These are phyloP conservation scores for Avicennia marina DNA, from an alignment of 257 asterid species.

Conservation along the genomic window DNA sequence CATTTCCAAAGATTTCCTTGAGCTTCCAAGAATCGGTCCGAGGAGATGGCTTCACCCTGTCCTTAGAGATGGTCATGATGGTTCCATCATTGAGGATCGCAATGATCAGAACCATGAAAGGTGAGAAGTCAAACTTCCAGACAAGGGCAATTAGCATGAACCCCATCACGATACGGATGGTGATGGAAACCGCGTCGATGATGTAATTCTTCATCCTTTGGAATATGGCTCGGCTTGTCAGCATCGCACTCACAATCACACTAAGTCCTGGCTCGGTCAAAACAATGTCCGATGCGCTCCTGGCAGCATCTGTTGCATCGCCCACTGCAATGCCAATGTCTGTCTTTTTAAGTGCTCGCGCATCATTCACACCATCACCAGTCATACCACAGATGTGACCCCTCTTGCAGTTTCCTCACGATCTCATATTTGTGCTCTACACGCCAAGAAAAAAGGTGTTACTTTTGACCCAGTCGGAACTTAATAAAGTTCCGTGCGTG, in stretches of 20 bases:
- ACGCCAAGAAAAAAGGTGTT: not conserved
- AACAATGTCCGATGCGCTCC: conserved; percentile 85
- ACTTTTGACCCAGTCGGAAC: not conserved
- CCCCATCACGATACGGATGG: conserved; percentile 52
- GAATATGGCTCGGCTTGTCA: conserved; percentile 84
- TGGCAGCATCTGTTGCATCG: conserved; percentile 81
- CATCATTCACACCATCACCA: conserved; percentile 89
- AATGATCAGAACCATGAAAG: conserved; percentile 54
- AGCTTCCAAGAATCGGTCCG: conserved; percentile 56
- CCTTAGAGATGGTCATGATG: conserved; percentile 62
- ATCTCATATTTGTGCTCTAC: conserved; percentile 85
- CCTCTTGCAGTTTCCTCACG: conserved; percentile 69
- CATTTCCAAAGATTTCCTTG: conserved; percentile 53
- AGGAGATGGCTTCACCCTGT: conserved; percentile 58
- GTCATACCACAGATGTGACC: conserved; percentile 86
- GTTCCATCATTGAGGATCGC: conserved; percentile 57
- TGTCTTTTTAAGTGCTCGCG: conserved; percentile 79
- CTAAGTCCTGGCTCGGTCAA: conserved; percentile 81
- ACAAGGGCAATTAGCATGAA: conserved; percentile 50
- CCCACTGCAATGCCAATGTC: conserved; percentile 86
- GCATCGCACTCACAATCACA: conserved; percentile 71
- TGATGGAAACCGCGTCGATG: conserved; percentile 54
- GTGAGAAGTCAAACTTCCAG: conserved; percentile 59
- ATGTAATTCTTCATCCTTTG: conserved; percentile 93
- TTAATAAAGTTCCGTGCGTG: too few relatives aligned